These are phyloP conservation scores for Chlorencoelia australis DNA, from an alignment of 2,329 filamentous ascomycete genomes.

Conservation along the genomic window DNA sequence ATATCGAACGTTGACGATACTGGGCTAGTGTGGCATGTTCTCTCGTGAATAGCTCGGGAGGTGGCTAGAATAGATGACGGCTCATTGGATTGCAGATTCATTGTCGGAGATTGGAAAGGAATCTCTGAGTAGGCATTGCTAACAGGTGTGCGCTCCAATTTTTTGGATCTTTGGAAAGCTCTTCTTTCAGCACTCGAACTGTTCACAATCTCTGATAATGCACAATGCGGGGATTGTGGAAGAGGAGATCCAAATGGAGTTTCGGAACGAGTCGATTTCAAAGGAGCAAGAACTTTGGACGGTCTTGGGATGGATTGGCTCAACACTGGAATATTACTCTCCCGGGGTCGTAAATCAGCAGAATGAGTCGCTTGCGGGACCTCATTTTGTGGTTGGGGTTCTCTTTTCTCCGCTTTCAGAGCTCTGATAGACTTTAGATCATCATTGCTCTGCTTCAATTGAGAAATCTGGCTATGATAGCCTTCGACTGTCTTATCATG, in stretches of 20 bases:
- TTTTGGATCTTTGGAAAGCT: slow-evolving; percentile 14
- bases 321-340: slow-evolving; percentile 16
- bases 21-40: slow-evolving; percentile 15
- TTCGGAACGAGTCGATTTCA: slow-evolving; percentile 9
- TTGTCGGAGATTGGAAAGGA: slow-evolving; percentile 11
- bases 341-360: slow-evolving; percentile 7
- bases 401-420: not conserved
- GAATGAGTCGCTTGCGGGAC: slow-evolving; percentile 1
- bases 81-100: slow-evolving; percentile 14
- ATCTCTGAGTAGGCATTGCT: slow-evolving; percentile 13
- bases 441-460: slow-evolving; percentile 7
- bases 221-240: slow-evolving; percentile 11
- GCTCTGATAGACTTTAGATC: not conserved
- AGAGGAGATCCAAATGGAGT: slow-evolving; percentile 6
- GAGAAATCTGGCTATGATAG: slow-evolving; percentile 13
- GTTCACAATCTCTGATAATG: slow-evolving; percentile 24
- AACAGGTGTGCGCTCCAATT: slow-evolving; percentile 19
- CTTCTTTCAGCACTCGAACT: slow-evolving; percentile 14
- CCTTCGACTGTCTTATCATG: slow-evolving; percentile 15
- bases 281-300: slow-evolving; percentile 11
- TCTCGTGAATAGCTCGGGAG: slow-evolving; percentile 13
- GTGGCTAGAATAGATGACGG: slow-evolving; percentile 9
- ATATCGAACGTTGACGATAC: slow-evolving; percentile 23
- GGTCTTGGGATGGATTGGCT: slow-evolving; percentile 14
- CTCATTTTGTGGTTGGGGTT: not conserved